Percentiles rank a stretch among this genome's conserved stretches.
phyloP scores from a whole-genome alignment of 2,329 filamentous ascomycete species.

The Emmonsia crescens region DNA sequence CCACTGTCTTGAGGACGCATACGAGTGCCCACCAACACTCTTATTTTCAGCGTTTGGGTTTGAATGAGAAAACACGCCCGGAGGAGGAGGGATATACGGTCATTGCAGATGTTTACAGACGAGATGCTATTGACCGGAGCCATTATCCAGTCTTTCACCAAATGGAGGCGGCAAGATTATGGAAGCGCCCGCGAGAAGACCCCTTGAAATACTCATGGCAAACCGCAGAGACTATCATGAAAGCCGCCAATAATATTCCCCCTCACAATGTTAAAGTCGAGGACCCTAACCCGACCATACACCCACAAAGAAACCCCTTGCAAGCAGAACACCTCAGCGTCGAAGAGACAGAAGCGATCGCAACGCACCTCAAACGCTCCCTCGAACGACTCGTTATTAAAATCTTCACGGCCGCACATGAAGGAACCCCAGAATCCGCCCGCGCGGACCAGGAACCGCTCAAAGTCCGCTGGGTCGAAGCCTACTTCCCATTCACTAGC shows the following conservation, averaged over 20 bases:
- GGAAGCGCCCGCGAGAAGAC: conserved; percentile 52
- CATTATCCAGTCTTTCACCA: conserved; percentile 98
- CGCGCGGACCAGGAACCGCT: conserved; percentile 57
- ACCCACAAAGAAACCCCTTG: conserved; percentile 70
- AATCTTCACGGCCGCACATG: conserved; percentile 69
- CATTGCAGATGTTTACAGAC: conserved; percentile 85
- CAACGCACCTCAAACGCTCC: conserved; percentile 74
- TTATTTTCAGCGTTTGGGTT: conserved; percentile 58
- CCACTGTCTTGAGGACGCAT: conserved; percentile 80
- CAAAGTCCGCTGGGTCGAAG: conserved; percentile 85
- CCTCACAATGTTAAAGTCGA: conserved; percentile 66
- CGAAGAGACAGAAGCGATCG: conserved; percentile 73
- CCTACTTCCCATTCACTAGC: conserved; percentile 94
- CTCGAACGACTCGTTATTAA: conserved; percentile 83
- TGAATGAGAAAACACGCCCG: conserved; percentile 25
- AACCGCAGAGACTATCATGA: conserved; percentile 52
- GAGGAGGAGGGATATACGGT: conserved; percentile 67
- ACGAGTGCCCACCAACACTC: conserved; percentile 88
- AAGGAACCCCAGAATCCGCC: conserved; percentile 37
- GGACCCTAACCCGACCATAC: conserved; percentile 68
- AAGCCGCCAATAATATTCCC: conserved; percentile 61
- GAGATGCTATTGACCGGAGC: conserved; percentile 87
- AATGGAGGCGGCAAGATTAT: conserved; percentile 90
- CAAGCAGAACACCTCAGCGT: conserved; percentile 60
- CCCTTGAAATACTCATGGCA: conserved; percentile 27